Conservation (phyloP, 768 basidiomycete genomes). For the Russula emetica region DNA sequence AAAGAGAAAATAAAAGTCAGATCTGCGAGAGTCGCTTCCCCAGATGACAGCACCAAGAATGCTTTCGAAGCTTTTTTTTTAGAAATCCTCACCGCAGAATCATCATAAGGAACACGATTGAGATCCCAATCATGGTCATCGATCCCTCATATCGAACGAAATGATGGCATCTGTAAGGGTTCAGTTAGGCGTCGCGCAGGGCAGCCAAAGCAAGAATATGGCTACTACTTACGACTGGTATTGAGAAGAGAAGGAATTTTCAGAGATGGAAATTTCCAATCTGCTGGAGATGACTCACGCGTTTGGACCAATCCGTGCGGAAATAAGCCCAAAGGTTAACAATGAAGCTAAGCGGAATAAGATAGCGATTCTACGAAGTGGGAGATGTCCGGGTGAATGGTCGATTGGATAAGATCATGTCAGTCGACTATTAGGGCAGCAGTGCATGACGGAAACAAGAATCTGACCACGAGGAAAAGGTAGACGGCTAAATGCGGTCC, state of each 20-base stretch:
- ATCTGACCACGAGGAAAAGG: constrained; percentile 39
- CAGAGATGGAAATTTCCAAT: not conserved
- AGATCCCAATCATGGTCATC: constrained; percentile 51
- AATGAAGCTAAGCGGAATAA: constrained; percentile 59
- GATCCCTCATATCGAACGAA: constrained; percentile 37
- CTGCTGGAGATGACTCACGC: constrained; percentile 18
- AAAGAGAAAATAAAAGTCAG: not conserved
- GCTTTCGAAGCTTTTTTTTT: no score
- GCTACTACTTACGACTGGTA: not conserved
- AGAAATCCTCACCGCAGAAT: constrained; percentile 42
- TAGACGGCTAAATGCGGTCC: constrained; percentile 31
- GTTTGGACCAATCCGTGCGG: constrained; percentile 24
- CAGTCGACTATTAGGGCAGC: not conserved
- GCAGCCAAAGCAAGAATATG: no score
- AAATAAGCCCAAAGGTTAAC: constrained; percentile 44
- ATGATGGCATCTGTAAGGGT: constrained; percentile 25
- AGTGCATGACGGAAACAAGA: not conserved
- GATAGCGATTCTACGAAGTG: constrained; percentile 51
- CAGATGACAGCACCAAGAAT: not conserved
- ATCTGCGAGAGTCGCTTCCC: not conserved
- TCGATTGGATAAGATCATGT: not conserved
- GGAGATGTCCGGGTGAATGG: not conserved
- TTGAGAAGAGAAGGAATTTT: not conserved
- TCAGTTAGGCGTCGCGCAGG: not conserved
- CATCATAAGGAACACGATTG: constrained; percentile 56